Evolutionary conservation across 1,284 basidiomycete species (phyloP).

Genomic region (Athelia sp.): DNA sequence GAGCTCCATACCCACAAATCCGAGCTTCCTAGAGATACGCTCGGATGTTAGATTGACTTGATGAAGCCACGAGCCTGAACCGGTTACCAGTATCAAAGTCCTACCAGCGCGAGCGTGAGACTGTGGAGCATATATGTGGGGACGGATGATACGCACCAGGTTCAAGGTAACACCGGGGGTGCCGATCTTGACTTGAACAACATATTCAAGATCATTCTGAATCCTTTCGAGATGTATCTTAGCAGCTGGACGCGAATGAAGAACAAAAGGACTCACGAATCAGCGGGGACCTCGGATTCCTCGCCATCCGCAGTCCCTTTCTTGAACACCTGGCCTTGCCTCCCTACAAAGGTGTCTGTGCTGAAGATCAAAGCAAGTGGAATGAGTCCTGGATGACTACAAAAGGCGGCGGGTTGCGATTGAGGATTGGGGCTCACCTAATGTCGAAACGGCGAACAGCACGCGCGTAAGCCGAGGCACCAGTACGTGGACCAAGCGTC

Average conservation of each 20-base stretch:
- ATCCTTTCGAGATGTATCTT: not conserved
- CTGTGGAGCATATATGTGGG: not conserved
- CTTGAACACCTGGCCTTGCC: not conserved
- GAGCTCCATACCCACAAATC: slow-evolving; percentile 19
- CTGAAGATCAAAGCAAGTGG: not conserved
- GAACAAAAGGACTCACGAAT: not conserved
- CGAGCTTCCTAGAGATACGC: not conserved
- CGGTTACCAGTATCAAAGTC: not conserved
- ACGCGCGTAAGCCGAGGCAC: not conserved
- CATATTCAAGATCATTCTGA: slow-evolving; percentile 25
- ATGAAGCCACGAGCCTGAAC: not conserved
- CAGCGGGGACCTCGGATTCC: not conserved
- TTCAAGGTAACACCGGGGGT: slow-evolving; percentile 31
- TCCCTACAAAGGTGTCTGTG: not conserved
- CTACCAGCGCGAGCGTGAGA: not conserved
- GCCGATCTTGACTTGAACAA: slow-evolving; percentile 32
- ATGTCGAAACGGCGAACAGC: not conserved
- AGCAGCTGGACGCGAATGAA: not conserved
- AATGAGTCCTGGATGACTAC: not conserved
- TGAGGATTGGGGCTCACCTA: not conserved
- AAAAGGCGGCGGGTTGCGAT: not conserved
- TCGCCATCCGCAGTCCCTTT: not conserved
- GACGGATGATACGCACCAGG: slow-evolving; percentile 15
- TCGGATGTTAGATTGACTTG: not conserved
- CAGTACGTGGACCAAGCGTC: not conserved